A percentile compares a stretch with the other conserved stretches of the same genome.
These are phyloP conservation scores for Talaromyces adpressus DNA, from an alignment of 495 filamentous ascomycete species.

Conservation along the genomic window DNA sequence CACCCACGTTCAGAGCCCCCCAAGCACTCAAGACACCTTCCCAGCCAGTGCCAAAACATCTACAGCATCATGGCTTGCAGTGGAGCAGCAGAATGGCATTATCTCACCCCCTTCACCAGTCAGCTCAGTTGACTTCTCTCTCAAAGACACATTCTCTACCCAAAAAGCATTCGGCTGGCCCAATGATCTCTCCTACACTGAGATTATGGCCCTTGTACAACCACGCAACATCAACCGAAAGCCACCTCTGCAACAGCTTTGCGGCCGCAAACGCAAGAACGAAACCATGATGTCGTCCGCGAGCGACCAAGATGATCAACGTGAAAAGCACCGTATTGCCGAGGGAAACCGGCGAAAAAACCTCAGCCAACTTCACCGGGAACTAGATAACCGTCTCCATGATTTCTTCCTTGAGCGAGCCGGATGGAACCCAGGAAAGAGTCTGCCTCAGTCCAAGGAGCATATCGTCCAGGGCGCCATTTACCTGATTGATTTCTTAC, in stretches of 20 bases:
- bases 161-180: constrained; percentile 33
- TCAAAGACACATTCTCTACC: constrained; percentile 30
- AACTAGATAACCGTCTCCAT: constrained; percentile 34
- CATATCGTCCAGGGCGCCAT: constrained; percentile 41
- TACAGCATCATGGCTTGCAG: constrained; percentile 22
- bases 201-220: constrained; percentile 32
- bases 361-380: constrained; percentile 36
- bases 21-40: constrained; percentile 30
- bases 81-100: constrained; percentile 19
- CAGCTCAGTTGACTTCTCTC: constrained; percentile 36
- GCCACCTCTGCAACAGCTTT: constrained; percentile 37
- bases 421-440: constrained; percentile 41
- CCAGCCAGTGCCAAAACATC: constrained; percentile 25
- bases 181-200: constrained; percentile 24
- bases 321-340: constrained; percentile 41
- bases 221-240: constrained; percentile 39
- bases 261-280: constrained; percentile 41
- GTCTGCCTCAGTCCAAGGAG: constrained; percentile 39
- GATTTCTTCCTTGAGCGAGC: constrained; percentile 39
- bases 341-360: constrained; percentile 41
- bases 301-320: constrained; percentile 33
- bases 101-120: constrained; percentile 35
- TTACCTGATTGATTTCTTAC: constrained; percentile 38
- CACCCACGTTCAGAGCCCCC: constrained; percentile 26
- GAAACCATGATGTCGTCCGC: constrained; percentile 19